A percentile compares a stretch with the other conserved stretches of the same genome.
These are phyloP conservation scores for Cenchrus americanus DNA, from an alignment of 176 grass and related monocot genomes.

Conservation along the genomic window DNA sequence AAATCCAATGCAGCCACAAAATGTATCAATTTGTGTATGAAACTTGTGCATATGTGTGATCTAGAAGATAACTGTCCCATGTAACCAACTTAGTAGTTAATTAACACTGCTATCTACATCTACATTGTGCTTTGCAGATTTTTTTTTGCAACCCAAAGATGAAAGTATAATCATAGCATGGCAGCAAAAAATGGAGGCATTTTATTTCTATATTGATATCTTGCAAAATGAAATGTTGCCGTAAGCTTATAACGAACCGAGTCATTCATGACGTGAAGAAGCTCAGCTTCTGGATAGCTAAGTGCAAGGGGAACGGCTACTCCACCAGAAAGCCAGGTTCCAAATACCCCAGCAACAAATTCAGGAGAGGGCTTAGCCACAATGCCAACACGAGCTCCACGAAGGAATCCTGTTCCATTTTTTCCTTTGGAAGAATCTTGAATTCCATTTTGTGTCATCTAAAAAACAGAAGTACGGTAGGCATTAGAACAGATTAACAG, in stretches of 20 bases:
- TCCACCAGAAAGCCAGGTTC: constrained; percentile 95
- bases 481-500: constrained; percentile 2
- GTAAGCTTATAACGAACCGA: constrained; percentile 62
- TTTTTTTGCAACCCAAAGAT: neutral
- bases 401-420: constrained; percentile 51
- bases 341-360: constrained; percentile 93
- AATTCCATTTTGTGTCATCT: constrained; percentile 21
- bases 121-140: neutral
- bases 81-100: constrained; percentile 1
- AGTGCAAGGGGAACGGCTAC: constrained; percentile 94
- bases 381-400: constrained; percentile 77
- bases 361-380: constrained; percentile 97
- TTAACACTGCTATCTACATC: constrained; percentile 6
- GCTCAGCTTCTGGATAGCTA: constrained; percentile 88
- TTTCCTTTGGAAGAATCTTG: constrained; percentile 44
- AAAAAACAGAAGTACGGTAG: constrained; percentile 21
- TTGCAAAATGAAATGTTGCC: constrained; percentile 33
- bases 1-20: neutral
- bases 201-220: constrained; percentile 27
- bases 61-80: neutral
- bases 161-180: constrained; percentile 15
- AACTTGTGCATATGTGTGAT: neutral
- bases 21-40: constrained; percentile 6
- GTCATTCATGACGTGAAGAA: constrained; percentile 97
- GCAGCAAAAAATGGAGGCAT: neutral